These are phyloP conservation scores for Gastrodia elata DNA, from an alignment of 106 monocot species.

Conservation along the genomic window DNA sequence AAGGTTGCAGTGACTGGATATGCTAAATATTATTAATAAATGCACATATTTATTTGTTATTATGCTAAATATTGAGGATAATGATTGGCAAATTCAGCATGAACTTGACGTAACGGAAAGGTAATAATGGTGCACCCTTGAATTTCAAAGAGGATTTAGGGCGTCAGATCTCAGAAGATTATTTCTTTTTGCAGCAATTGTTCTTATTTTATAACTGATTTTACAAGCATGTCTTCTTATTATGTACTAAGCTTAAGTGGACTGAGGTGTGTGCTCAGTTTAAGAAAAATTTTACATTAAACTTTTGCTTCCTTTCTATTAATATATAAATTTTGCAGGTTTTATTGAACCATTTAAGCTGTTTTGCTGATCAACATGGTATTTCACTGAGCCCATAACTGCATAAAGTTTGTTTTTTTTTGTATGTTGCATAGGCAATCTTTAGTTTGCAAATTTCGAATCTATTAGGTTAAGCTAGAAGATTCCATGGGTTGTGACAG, in stretches of 20 bases:
- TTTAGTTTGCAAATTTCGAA: not conserved
- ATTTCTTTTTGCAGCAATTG: no score
- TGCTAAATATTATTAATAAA: no score
- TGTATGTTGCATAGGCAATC: not conserved
- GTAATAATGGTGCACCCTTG: no score
- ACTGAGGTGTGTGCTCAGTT: not conserved
- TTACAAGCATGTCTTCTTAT: not conserved
- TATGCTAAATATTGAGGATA: no score
- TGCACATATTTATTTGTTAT: no score
- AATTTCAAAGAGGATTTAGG: no score
- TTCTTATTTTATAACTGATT: no score
- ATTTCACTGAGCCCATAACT: not conserved
- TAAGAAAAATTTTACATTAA: not conserved
- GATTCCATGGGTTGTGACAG: not conserved
- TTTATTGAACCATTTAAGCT: slow-evolving; percentile 1
- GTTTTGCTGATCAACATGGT: slow-evolving; percentile 4
- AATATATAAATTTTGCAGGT: not conserved
- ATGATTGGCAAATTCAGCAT: no score
- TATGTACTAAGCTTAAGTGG: not conserved
- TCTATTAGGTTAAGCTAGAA: slow-evolving; percentile 21
- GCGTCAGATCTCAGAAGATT: no score
- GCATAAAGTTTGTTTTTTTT: not conserved
- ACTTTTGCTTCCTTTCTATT: not conserved
- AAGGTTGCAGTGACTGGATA: no score
- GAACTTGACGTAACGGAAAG: no score